Base-by-base conservation (phyloP, 108 stramenopile species). In the Stephanodiscus triporus region DNA sequence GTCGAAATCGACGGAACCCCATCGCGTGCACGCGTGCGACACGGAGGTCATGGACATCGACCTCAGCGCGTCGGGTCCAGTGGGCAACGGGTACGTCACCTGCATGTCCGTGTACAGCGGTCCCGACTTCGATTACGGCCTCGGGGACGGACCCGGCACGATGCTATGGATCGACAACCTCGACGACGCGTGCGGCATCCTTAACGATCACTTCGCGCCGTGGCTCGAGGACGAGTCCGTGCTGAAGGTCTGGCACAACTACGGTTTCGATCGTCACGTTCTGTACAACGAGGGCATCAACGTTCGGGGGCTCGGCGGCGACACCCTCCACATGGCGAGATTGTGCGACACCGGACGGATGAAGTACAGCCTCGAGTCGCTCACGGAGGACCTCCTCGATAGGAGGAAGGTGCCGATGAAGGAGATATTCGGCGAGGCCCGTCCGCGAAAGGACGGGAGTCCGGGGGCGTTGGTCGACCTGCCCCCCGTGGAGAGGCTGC, bases 241-340 rank as follows among this genome's bases (percentile, higher is more conserved):
- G 48, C 68, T 91, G 40, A 99, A 97, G 83, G 91, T 97, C 8
- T 99, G 97, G 97, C 99, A 99, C 83, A 98, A 99, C 81, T 97
- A 97, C 71, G 97, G 97, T 2, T 99, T 99, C 73, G 99, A 99
- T 93, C 82, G 97, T 26, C 99, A 99, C 78, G 97, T 99, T 16
- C 78, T 99, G 78, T 95, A 80, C 86, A 99, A 99, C 71, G 89
- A 93, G 60, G 97, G 93, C 0, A 96, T 98, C 70, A 80, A 94
- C 72, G 86, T 86, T 9, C 70, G 66, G 24, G 97, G 97, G 6
- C 92, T 97, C 63, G 89, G 82, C 19, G 99, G 97, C 9, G 99
- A 99, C 82, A 99, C 99, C 22, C 97, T 99, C 96, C 99, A 99
- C 91, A 99, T 99, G 99, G 99, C 97, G 43, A 77, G 99, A 32